These are phyloP conservation scores for Cercospora berteroae DNA, from an alignment of 2,329 filamentous ascomycete species.

Conservation along the genomic window DNA sequence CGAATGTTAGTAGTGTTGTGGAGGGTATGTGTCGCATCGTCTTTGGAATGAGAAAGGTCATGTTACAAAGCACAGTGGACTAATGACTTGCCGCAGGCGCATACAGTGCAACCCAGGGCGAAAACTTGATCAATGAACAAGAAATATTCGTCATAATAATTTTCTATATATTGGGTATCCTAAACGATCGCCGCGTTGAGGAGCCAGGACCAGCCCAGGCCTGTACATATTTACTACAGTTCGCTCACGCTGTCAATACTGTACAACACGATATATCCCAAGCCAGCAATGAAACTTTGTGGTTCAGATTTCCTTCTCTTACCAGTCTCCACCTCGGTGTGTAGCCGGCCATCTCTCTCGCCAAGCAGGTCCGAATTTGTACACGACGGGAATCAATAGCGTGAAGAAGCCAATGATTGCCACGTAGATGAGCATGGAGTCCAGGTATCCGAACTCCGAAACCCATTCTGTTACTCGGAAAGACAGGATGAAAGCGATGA, in stretches of 20 bases:
- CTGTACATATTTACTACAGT: neutral
- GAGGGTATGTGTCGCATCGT: too few species aligned
- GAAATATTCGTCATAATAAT: neutral
- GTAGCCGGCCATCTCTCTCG: conserved; percentile 26
- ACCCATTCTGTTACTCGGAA: conserved; percentile 35
- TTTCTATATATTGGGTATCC: neutral
- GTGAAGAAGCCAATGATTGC: conserved; percentile 30
- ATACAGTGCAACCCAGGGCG: neutral
- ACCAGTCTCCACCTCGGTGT: conserved; percentile 15
- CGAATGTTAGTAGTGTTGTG: neutral
- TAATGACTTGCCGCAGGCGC: neutral
- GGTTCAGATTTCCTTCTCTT: neutral
- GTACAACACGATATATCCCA: conserved; percentile 1
- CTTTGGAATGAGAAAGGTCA: too few species aligned
- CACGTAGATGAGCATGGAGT: conserved; percentile 34
- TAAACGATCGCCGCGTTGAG: neutral
- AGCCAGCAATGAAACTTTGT: neutral
- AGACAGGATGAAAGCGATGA: conserved; percentile 34
- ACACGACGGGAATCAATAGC: conserved; percentile 31
- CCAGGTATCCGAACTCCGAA: conserved; percentile 30
- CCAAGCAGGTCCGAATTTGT: conserved; percentile 26
- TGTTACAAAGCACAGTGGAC: too few species aligned
- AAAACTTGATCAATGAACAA: neutral
- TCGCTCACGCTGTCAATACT: neutral
- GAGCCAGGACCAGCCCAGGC: neutral